A percentile compares a stretch with the other conserved stretches of the same genome.
phyloP scores from a whole-genome alignment of 75 land plant species.

The Cupressus sempervirens region DNA sequence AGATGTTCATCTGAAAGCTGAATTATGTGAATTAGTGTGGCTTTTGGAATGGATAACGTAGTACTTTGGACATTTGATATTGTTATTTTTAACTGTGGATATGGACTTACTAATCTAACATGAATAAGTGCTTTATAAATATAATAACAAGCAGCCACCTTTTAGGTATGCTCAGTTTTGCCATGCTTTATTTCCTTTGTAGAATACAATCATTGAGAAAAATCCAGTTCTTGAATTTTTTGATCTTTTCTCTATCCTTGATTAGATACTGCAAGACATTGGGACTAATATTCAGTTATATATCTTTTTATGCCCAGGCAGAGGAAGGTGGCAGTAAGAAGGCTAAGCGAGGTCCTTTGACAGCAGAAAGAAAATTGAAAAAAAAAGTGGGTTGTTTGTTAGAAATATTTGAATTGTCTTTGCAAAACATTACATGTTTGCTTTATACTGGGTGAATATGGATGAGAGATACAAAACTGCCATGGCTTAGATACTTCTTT shows the following conservation, averaged over 20 bases:
- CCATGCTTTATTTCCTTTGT: neutral
- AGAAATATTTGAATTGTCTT: neutral
- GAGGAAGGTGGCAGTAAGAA: constrained; percentile 17
- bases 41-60: neutral
- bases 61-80: neutral
- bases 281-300: neutral
- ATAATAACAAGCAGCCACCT: neutral
- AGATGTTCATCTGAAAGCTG: neutral
- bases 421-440: neutral
- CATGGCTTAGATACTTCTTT: neutral
- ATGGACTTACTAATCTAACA: neutral
- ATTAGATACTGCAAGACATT: neutral
- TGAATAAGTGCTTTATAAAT: neutral
- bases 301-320: neutral
- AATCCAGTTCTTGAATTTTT: neutral
- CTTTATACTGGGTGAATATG: neutral
- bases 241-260: neutral
- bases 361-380: constrained; percentile 29
- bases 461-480: neutral
- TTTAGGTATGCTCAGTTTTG: neutral
- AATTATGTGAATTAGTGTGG: neutral
- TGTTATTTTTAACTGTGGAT: neutral
- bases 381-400: constrained; percentile 16
- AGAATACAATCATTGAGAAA: neutral
- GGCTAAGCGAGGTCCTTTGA: constrained; percentile 29